phyloP scores from a whole-genome alignment of 495 filamentous ascomycete species.

The Penicillium antarcticum region DNA sequence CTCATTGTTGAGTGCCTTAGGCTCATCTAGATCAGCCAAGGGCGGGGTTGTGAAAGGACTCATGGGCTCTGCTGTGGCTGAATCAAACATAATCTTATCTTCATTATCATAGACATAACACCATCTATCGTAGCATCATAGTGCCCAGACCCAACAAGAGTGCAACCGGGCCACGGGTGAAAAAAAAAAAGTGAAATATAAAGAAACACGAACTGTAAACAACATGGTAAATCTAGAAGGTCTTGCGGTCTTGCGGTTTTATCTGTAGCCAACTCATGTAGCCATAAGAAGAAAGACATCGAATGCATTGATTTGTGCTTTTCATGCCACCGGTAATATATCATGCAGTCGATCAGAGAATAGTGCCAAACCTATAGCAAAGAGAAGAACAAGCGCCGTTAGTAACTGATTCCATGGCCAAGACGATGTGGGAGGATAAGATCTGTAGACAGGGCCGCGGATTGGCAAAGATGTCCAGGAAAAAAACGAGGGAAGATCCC shows the following conservation, averaged over 20 bases:
- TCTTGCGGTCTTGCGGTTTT: conserved; percentile 1
- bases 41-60: no score
- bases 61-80: no score
- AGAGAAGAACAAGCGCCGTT: conserved; percentile 38
- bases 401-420: conserved; percentile 31
- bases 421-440: conserved; percentile 10
- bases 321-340: conserved; percentile 20
- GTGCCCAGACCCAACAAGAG: conserved; percentile 8
- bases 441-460: conserved; percentile 17
- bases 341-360: conserved; percentile 39
- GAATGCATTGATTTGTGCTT: conserved; percentile 8
- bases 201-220: conserved; percentile 6
- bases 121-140: conserved; percentile 31
- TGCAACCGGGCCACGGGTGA: conserved; percentile 8
- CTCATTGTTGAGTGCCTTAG: no score
- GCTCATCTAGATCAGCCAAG: no score
- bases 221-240: conserved; percentile 3
- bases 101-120: conserved; percentile 30
- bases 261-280: background rate
- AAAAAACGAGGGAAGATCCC: conserved; percentile 1
- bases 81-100: conserved; percentile 15
- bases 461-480: conserved; percentile 20
- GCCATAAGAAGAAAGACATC: background rate
- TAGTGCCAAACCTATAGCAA: conserved; percentile 52
- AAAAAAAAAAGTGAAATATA: conserved; percentile 4